Conservation (phyloP, 2,329 filamentous ascomycete species). For the Cladosporium sp. region DNA sequence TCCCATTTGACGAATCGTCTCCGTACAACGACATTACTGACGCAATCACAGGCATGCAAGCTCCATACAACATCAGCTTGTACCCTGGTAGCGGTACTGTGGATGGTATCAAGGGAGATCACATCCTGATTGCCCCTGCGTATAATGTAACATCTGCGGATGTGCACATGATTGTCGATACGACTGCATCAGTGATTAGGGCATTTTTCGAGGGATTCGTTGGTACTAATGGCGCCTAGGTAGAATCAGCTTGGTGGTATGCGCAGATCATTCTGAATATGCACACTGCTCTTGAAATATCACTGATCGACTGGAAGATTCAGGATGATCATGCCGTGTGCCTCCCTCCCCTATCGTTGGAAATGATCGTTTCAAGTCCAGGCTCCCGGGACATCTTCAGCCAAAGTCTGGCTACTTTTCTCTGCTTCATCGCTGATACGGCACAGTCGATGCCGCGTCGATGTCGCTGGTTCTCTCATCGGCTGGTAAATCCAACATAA, state of each 20-base stretch:
- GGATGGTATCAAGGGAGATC: constrained; percentile 60
- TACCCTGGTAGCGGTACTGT: constrained; percentile 62
- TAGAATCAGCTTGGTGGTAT: no score
- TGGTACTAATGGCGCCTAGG: background rate
- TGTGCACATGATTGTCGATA: constrained; percentile 53
- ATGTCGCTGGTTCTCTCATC: no score
- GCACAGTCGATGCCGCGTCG: no score
- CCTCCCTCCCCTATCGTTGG: no score
- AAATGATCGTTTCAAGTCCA: no score
- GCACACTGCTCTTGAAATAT: background rate
- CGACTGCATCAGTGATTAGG: constrained; percentile 48
- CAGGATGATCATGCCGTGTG: no score
- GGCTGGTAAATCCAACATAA: no score
- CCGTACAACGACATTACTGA: constrained; percentile 5
- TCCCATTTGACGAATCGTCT: background rate
- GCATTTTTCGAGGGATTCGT: constrained; percentile 38
- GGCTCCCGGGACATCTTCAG: no score
- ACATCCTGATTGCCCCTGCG: constrained; percentile 65
- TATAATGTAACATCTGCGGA: constrained; percentile 60
- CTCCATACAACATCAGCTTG: constrained; percentile 51
- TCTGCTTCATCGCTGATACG: no score
- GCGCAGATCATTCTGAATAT: no score
- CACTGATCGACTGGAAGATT: background rate
- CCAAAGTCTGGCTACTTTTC: no score
- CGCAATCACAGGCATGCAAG: constrained; percentile 33